Evolutionary conservation across 2,329 filamentous ascomycete species (phyloP).

Genomic region (Penicillium sp.): DNA sequence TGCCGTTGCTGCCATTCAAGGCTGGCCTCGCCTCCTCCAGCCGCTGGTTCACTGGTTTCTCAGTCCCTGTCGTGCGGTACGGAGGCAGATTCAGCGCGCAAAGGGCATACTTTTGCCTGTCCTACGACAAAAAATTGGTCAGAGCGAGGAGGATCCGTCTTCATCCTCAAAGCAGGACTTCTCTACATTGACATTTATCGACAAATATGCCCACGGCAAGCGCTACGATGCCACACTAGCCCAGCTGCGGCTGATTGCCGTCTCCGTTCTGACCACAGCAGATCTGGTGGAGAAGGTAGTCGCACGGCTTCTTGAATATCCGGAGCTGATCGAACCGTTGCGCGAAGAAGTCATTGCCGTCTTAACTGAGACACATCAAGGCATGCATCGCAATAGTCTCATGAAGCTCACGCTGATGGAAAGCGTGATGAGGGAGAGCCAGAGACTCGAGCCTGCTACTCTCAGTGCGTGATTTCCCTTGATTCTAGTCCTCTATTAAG

Average conservation of each 20-base stretch:
- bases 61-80: neutral
- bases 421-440: neutral
- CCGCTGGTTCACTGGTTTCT: neutral
- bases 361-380: neutral
- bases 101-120: neutral
- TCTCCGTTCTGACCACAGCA: neutral
- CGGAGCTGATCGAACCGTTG: neutral
- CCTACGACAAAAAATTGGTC: neutral
- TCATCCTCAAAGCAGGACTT: neutral
- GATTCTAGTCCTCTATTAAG: neutral
- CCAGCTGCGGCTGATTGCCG: neutral
- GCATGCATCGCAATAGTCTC: no score
- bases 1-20: neutral
- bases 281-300: neutral
- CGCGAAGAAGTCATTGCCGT: neutral
- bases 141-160: no score
- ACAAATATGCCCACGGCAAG: neutral
- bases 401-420: neutral
- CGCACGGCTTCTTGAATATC: neutral
- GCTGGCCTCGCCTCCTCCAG: neutral
- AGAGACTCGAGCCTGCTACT: neutral
- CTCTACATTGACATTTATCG: neutral
- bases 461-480: neutral
- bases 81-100: neutral
- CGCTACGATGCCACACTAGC: neutral